Percentiles rank a stretch among this genome's conserved stretches.
Evolutionary conservation across 208 protist species (phyloP).

Genomic region (Leishmania tropica): DNA sequence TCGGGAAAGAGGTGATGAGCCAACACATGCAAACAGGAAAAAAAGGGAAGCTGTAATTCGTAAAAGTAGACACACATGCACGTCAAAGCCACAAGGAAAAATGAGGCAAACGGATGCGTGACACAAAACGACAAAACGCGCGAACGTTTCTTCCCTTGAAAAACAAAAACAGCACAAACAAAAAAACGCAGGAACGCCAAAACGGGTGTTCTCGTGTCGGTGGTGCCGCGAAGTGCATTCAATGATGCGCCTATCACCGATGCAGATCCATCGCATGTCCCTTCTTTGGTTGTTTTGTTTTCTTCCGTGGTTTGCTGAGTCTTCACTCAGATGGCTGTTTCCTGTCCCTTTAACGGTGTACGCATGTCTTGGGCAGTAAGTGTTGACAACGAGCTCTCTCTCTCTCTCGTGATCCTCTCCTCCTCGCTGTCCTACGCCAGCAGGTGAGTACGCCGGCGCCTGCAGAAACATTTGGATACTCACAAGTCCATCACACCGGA

Average conservation of each 20-base stretch:
- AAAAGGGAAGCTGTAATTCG: too few relatives aligned
- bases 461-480: neutral
- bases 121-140: too few relatives aligned
- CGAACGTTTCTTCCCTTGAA: too few relatives aligned
- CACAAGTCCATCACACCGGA: neutral
- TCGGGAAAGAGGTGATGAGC: too few relatives aligned
- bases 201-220: neutral
- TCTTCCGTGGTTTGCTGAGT: conserved; percentile 10
- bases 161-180: neutral
- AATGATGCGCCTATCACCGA: neutral
- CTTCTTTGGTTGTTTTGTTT: neutral
- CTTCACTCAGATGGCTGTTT: neutral
- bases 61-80: too few relatives aligned
- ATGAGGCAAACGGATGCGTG: too few relatives aligned
- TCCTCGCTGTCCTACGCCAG: neutral
- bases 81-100: too few relatives aligned
- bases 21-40: too few relatives aligned
- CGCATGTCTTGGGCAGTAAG: neutral
- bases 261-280: neutral
- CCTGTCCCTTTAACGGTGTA: neutral
- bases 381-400: neutral
- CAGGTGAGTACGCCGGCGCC: neutral
- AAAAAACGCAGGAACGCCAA: neutral
- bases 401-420: neutral
- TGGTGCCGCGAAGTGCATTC: neutral